Conservation (phyloP, 148 eudicot species). For the Arbutus unedo region DNA sequence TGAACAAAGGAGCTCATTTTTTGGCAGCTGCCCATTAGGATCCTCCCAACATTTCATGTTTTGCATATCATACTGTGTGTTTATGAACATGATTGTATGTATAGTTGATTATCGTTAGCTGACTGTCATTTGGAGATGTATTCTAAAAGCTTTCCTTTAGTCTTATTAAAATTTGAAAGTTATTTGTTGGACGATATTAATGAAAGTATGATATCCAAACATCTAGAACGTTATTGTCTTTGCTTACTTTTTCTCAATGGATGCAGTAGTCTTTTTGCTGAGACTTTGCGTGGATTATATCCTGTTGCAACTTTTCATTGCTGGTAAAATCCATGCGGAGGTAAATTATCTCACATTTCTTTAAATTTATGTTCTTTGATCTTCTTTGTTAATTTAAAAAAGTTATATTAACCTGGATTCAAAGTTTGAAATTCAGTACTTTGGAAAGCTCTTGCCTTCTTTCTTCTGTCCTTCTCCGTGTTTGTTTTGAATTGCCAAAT, state of each 20-base stretch:
- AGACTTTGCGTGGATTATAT: slow-evolving; percentile 82
- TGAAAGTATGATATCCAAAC: not conserved
- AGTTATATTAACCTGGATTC: not conserved
- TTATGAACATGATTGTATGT: not conserved
- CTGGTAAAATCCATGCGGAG: slow-evolving; percentile 83
- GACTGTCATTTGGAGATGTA: not conserved
- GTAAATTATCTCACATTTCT: slow-evolving; percentile 26
- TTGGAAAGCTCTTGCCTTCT: not conserved
- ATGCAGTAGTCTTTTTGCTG: slow-evolving; percentile 84
- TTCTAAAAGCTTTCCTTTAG: not conserved
- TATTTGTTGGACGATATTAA: not conserved
- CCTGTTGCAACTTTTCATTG: slow-evolving; percentile 78
- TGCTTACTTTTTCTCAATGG: slow-evolving; percentile 16
- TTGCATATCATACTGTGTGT: not conserved
- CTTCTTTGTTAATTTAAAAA: not conserved
- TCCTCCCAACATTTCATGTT: not conserved
- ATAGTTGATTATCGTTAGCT: not conserved
- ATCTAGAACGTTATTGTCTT: not conserved
- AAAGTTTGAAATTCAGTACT: not conserved
- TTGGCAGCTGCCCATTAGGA: slow-evolving; percentile 3
- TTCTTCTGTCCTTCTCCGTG: not conserved
- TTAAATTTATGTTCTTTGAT: not conserved
- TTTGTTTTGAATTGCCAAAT: not conserved
- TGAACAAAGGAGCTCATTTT: not conserved
- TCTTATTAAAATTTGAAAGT: not conserved